Percentiles rank a stretch among this genome's conserved stretches.
Conservation (phyloP, 345 rosid species). For the Syzygium jambos region DNA sequence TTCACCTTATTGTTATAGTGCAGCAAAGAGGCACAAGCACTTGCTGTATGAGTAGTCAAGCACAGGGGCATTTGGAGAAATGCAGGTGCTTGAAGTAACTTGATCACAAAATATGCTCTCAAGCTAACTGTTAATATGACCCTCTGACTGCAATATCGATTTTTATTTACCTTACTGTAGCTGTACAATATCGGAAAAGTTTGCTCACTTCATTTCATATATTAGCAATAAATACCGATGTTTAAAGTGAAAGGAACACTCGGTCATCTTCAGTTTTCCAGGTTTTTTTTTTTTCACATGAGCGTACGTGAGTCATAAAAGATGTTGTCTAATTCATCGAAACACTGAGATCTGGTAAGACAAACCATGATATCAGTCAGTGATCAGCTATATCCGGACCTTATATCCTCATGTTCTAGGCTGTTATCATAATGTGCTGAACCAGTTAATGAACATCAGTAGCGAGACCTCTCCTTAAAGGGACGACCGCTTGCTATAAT, state of each 20-base stretch:
- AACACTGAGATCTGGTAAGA: not conserved
- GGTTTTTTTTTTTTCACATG: not conserved
- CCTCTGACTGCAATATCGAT: not conserved
- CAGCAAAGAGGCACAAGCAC: not conserved
- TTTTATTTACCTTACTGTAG: not conserved
- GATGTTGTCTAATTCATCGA: not conserved
- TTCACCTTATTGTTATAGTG: not conserved
- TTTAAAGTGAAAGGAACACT: not conserved
- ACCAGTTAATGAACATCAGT: not conserved
- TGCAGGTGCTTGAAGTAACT: not conserved
- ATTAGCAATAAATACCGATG: not conserved
- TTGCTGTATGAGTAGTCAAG: not conserved
- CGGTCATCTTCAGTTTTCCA: not conserved
- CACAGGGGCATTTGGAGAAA: not conserved
- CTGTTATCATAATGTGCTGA: not conserved
- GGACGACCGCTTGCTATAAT: not conserved
- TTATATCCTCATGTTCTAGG: not conserved
- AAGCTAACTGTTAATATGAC: not conserved
- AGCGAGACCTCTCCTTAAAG: not conserved
- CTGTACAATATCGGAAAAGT: not conserved
- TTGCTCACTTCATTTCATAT: not conserved
- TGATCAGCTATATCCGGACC: not conserved
- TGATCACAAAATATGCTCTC: not conserved
- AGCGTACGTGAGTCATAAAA: not conserved
- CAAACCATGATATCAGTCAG: not conserved